Percentiles rank a stretch among this genome's conserved stretches.
phyloP scores from a whole-genome alignment of 345 rosid species.

The Salix arbutifolia region DNA sequence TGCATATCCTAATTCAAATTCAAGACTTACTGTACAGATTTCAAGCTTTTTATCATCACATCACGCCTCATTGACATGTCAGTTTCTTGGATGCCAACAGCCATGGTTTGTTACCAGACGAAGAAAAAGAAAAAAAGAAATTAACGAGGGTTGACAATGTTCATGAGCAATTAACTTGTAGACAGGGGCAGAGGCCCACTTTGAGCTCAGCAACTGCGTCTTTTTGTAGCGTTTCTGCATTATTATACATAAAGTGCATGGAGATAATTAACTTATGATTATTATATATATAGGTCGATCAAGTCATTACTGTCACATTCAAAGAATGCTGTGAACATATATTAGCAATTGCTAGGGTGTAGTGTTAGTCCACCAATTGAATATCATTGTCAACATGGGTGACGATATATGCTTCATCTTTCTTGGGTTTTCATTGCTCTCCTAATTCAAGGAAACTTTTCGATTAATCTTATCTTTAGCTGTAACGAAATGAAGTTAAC shows the following conservation, averaged over 20 bases:
- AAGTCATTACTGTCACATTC: conserved; percentile 22
- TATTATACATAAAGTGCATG: conserved; percentile 31
- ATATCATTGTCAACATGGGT: conserved; percentile 33
- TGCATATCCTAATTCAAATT: too few species aligned
- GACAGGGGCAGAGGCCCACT: conserved; percentile 16
- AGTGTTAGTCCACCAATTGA: conserved; percentile 17
- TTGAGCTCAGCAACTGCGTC: conserved; percentile 43
- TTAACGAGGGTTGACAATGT: conserved; percentile 37
- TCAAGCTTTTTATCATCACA: accelerated
- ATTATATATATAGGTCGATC: conserved; percentile 1
- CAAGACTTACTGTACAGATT: too few species aligned
- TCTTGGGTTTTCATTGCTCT: not conserved
- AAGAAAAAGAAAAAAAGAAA: not conserved
- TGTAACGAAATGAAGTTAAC: not conserved
- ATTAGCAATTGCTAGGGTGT: not conserved
- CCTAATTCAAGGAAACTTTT: not conserved
- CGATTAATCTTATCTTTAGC: not conserved
- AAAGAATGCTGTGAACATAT: not conserved
- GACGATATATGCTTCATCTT: conserved; percentile 12
- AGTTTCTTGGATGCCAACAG: conserved; percentile 22
- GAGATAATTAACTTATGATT: conserved; percentile 10
- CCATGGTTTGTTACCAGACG: conserved; percentile 18
- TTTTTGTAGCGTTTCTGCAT: conserved; percentile 13
- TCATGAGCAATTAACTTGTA: conserved; percentile 10
- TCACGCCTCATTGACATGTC: not conserved